Evolutionary conservation across 2,329 filamentous ascomycete genomes (phyloP).

Genomic region (Aspergillus pseudoterreus): DNA sequence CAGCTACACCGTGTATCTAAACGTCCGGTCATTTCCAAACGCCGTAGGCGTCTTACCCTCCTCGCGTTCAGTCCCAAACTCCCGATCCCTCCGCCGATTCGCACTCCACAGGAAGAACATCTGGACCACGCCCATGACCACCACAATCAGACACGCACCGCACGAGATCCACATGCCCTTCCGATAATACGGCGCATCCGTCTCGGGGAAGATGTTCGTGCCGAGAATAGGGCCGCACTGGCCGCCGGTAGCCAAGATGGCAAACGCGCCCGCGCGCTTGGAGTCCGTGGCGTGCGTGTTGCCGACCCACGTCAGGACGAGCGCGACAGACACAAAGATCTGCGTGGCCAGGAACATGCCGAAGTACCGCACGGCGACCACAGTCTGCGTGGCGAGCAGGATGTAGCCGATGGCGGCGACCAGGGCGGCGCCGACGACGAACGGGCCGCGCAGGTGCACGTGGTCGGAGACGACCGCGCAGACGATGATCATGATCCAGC

Average conservation of each 20-base stretch:
- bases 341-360: slow-evolving; percentile 38
- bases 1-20: neutral
- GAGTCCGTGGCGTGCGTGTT: slow-evolving; percentile 38
- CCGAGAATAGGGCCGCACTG: slow-evolving; percentile 31
- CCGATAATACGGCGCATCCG: slow-evolving; percentile 31
- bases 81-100: slow-evolving; percentile 19
- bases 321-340: slow-evolving; percentile 35
- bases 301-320: slow-evolving; percentile 35
- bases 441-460: slow-evolving; percentile 36
- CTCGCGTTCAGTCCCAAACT: neutral
- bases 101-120: slow-evolving; percentile 19
- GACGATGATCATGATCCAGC: slow-evolving; percentile 37
- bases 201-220: slow-evolving; percentile 32
- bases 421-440: slow-evolving; percentile 32
- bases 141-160: slow-evolving; percentile 23
- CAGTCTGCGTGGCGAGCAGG: slow-evolving; percentile 34
- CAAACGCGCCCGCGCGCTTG: slow-evolving; percentile 34
- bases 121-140: slow-evolving; percentile 10
- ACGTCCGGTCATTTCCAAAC: neutral
- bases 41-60: neutral
- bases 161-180: slow-evolving; percentile 37
- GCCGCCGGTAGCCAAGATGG: slow-evolving; percentile 38
- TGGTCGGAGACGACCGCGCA: slow-evolving; percentile 36
- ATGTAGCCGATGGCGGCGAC: slow-evolving; percentile 40
- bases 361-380: slow-evolving; percentile 32